These are phyloP conservation scores for Draba incana DNA, from an alignment of 345 rosid species.

Conservation along the genomic window DNA sequence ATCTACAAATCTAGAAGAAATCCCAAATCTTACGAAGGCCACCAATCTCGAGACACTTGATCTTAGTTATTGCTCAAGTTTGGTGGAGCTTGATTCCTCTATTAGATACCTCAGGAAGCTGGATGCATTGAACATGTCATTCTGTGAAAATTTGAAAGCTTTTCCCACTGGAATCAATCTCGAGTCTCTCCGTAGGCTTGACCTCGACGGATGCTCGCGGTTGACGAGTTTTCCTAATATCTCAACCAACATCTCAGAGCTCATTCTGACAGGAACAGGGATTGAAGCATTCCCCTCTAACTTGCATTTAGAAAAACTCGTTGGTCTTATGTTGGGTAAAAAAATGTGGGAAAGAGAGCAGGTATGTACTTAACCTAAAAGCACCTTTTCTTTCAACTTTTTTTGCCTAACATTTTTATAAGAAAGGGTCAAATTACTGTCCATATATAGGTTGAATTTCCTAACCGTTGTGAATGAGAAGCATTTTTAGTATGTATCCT, in stretches of 20 bases:
- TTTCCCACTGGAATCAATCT: no score
- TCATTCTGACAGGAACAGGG: neutral
- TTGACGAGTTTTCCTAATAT: neutral
- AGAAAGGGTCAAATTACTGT: no score
- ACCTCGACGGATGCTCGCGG: neutral
- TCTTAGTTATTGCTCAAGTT: neutral
- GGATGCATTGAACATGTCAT: no score
- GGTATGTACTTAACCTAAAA: neutral
- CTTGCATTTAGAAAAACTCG: neutral
- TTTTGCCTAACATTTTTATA: no score
- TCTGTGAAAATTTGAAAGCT: no score
- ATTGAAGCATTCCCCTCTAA: neutral
- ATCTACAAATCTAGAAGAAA: conserved; percentile 8
- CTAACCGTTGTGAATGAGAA: no score
- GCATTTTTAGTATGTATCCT: no score
- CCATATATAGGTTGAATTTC: no score
- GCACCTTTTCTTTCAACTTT: no score
- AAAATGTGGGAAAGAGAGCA: neutral
- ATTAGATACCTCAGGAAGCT: no score
- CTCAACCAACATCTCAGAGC: neutral
- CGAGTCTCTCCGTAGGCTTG: neutral
- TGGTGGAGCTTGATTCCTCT: no score
- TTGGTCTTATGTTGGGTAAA: neutral
- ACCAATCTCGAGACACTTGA: neutral
- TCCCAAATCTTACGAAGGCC: conserved; percentile 29